A percentile compares a stretch with the other conserved stretches of the same genome.
Conservation (phyloP, 2,329 filamentous ascomycete species). For the Penicillium sp. region DNA sequence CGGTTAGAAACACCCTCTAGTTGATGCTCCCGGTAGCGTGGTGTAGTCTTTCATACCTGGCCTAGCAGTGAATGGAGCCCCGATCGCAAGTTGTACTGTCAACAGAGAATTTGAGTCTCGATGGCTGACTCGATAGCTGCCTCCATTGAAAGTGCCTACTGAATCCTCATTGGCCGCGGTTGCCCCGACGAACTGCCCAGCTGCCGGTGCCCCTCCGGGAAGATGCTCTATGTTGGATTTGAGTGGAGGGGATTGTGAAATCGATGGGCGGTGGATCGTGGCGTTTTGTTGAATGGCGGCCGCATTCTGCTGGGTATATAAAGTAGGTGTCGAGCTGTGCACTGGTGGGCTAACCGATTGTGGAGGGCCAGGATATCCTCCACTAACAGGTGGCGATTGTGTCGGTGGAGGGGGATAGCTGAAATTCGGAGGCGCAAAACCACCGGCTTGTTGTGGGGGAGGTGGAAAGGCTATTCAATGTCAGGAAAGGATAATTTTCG, state of each 20-base stretch:
- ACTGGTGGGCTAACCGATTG: slow-evolving; percentile 9
- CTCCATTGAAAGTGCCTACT: slow-evolving; percentile 95
- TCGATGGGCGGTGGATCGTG: neutral
- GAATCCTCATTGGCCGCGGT: slow-evolving; percentile 72
- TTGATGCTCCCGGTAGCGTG: no score
- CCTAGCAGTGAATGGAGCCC: slow-evolving; percentile 79
- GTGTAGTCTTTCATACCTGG: slow-evolving; percentile 65
- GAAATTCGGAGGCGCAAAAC: slow-evolving; percentile 9
- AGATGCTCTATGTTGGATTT: slow-evolving; percentile 27
- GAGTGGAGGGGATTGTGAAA: slow-evolving; percentile 20
- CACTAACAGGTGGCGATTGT: slow-evolving; percentile 20
- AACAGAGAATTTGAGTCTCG: slow-evolving; percentile 87
- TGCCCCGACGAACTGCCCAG: slow-evolving; percentile 67
- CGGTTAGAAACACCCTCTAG: no score
- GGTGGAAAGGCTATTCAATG: slow-evolving; percentile 10
- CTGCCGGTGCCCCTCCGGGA: slow-evolving; percentile 50
- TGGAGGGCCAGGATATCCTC: slow-evolving; percentile 9
- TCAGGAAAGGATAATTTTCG: neutral
- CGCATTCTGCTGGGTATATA: slow-evolving; percentile 7
- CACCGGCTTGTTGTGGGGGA: slow-evolving; percentile 3
- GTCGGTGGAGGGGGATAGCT: slow-evolving; percentile 32
- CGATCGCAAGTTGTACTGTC: slow-evolving; percentile 86
- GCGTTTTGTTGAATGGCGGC: slow-evolving; percentile 14
- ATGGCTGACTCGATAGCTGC: slow-evolving; percentile 90
- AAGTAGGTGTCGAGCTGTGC: no score